Evolutionary conservation across 1,139 yeast genomes (phyloP), one percentile per base, ranked within the genome.

Genomic region (Taphrina communis): DNA sequence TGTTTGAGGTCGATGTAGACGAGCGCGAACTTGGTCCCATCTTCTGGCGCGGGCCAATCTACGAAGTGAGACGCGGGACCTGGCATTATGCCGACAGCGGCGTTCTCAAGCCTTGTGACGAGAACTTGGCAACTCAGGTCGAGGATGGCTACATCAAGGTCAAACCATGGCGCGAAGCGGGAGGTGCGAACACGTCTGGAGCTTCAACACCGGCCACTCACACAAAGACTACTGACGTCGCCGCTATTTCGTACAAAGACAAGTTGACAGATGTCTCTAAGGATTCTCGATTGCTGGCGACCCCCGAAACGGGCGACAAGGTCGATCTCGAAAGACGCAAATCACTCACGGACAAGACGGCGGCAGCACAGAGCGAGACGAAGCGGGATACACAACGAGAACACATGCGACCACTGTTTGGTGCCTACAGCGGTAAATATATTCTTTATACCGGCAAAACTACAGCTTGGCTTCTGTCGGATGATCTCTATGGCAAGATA

Each of bases 31-130:
- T 93, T 73, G 73, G 80, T 0, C 96, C 98, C 0, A 84, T 88
- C 0, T 93, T 88, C 76, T 93, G 98, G 98, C 88, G 86, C 1
- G 98, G 98, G 0, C 96, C 97, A 0, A 80, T 82, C 0, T 94
- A 87, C 75, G 94, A 89, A 72, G 90, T 93, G 0, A 82, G 97
- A 50, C 80, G 98, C 65, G 97, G 97, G 0, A 78, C 86, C 0
- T 93, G 99, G 99, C 91, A 90, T 75, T 80, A 82, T 63, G 77
- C 84, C 5, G 85, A 84, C 67, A 87, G 88, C 1, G 74, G 76
- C 48, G 41, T 50, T 42, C 72, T 77, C 35, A 75, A 77, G 6
- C 97, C 97, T 0, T 78, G 91, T 38, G 77, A 83, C 3, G 81
- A 80, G 8, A 77, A 78, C 0, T 70, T 88, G 4, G 81, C 96